phyloP scores from a whole-genome alignment of 2,329 filamentous ascomycete species.

The Epichloe elymi region DNA sequence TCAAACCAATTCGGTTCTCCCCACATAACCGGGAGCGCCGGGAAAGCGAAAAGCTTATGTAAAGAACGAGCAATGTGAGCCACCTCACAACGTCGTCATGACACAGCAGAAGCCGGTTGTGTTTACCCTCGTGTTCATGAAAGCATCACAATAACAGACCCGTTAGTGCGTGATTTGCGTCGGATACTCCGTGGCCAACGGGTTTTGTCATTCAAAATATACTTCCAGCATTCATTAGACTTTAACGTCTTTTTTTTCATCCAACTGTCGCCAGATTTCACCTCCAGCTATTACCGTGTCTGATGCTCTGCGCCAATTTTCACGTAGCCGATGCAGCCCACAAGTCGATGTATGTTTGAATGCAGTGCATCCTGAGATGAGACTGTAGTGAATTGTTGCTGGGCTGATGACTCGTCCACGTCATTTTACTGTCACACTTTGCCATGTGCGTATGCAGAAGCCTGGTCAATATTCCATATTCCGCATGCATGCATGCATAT shows the following conservation, averaged over 20 bases:
- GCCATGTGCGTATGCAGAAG: not conserved
- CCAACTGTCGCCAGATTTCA: no score
- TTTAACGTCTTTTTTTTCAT: no score
- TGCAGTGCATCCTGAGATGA: not conserved
- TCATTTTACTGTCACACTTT: not conserved
- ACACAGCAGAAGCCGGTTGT: no score
- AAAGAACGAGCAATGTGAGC: not conserved
- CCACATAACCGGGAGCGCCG: not conserved
- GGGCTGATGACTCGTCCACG: not conserved
- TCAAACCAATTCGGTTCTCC: not conserved
- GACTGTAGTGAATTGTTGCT: not conserved
- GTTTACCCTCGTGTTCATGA: no score
- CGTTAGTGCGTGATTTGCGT: no score
- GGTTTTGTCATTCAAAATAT: not conserved
- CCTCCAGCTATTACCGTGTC: no score
- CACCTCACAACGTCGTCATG: not conserved
- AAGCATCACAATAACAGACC: no score
- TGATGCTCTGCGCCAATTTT: not conserved
- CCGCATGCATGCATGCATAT: not conserved
- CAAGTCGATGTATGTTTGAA: not conserved
- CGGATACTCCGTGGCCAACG: not conserved
- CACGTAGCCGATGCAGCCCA: not conserved
- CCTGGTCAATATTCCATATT: no score
- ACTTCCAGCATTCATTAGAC: no score
- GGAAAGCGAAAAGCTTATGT: not conserved